Evolutionary conservation across 805 yeast genomes (phyloP).

Genomic region (Wickerhamiella cacticola): DNA sequence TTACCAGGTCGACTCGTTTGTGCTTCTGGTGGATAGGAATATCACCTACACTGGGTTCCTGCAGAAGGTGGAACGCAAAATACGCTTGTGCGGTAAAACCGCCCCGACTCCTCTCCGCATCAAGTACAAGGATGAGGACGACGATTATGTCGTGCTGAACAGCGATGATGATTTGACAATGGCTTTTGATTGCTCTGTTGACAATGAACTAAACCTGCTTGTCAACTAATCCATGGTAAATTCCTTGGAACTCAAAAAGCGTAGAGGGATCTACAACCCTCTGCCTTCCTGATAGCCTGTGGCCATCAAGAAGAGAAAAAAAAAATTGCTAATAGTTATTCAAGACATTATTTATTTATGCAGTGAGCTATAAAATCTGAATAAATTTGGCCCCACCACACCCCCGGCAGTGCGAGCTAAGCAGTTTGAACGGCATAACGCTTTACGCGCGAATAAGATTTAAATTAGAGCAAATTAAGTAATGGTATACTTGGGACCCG

Average conservation of each 20-base stretch:
- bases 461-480: slow-evolving; percentile 35
- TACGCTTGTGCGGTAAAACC: slow-evolving; percentile 42
- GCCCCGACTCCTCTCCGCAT: slow-evolving; percentile 38
- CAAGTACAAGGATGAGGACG: slow-evolving; percentile 88
- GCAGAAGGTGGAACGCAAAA: slow-evolving; percentile 45
- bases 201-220: slow-evolving; percentile 8
- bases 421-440: neutral
- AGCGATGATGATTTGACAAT: slow-evolving; percentile 80
- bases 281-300: neutral
- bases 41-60: slow-evolving; percentile 42
- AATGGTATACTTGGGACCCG: slow-evolving; percentile 91
- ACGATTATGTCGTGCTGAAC: slow-evolving; percentile 76
- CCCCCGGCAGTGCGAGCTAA: too few species aligned
- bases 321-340: neutral
- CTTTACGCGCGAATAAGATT: neutral
- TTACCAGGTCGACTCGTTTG: slow-evolving; percentile 37
- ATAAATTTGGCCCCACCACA: too few species aligned
- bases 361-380: neutral
- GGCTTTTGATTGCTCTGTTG: slow-evolving; percentile 46
- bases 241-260: too few species aligned
- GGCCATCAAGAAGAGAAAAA: too few species aligned
- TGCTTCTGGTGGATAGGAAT: slow-evolving; percentile 48
- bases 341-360: slow-evolving; percentile 3
- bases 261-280: too few species aligned
- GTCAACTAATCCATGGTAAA: neutral